Percentiles rank a stretch among this genome's conserved stretches.
Conservation (phyloP, 179 eudicot species). For the Beta corolliflora region DNA sequence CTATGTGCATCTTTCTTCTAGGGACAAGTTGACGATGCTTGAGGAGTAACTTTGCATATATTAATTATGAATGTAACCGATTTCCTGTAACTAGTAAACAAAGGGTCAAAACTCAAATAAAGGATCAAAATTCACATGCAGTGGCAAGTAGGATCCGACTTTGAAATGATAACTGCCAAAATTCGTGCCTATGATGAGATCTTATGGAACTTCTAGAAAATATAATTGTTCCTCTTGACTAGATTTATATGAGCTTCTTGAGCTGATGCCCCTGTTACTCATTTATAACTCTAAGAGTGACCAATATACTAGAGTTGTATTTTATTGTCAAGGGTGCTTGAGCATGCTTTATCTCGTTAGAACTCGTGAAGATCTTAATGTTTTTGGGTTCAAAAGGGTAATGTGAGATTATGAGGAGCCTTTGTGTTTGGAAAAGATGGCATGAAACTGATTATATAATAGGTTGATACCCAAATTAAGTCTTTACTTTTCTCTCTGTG, state of each 20-base stretch:
- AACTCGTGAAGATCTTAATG: background rate
- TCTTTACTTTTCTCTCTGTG: background rate
- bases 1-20: slow-evolving; percentile 2
- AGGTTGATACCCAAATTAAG: background rate
- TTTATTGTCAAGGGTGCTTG: background rate
- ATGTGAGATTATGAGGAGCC: background rate
- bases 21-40: background rate
- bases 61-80: background rate
- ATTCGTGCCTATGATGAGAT: background rate
- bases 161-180: background rate
- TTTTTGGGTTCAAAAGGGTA: background rate
- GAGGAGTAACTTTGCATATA: background rate
- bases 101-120: background rate
- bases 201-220: background rate
- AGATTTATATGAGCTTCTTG: background rate
- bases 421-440: background rate
- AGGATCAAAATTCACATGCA: background rate
- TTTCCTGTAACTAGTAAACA: background rate
- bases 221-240: background rate
- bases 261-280: background rate
- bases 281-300: background rate
- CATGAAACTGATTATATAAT: background rate
- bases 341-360: slow-evolving; percentile 11
- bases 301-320: background rate
- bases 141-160: background rate